Conservation (phyloP, 495 filamentous ascomycete species). For the Podospora pseudopauciseta region DNA sequence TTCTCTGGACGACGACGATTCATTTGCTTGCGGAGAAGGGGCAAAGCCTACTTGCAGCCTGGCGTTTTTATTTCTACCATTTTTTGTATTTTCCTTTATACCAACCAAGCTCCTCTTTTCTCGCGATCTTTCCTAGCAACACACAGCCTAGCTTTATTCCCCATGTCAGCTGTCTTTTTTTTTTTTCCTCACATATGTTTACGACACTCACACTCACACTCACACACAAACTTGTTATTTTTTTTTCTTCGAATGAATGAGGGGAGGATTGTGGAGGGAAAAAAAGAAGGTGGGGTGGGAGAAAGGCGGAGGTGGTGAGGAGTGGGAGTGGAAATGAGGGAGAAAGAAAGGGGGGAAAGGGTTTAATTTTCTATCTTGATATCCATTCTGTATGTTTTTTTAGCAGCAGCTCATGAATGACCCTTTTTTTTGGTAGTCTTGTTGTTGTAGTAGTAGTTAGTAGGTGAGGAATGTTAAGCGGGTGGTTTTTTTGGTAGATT, state of each 20-base stretch:
- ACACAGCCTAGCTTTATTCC: not conserved
- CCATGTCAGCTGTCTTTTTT: not conserved
- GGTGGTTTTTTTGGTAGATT: not conserved
- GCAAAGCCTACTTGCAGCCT: not conserved
- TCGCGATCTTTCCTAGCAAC: not conserved
- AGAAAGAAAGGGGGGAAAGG: not conserved
- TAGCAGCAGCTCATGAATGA: not conserved
- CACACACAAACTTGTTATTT: not conserved
- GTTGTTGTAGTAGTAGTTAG: too few species aligned
- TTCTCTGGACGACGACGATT: not conserved
- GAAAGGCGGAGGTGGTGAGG: too few species aligned
- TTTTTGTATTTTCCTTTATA: not conserved
- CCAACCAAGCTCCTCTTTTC: not conserved
- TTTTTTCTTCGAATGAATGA: not conserved
- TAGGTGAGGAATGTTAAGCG: not conserved
- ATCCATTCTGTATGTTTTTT: not conserved
- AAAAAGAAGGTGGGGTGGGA: not conserved
- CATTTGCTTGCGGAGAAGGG: not conserved
- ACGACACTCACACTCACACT: not conserved
- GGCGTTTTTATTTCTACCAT: not conserved
- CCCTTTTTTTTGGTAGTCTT: not conserved
- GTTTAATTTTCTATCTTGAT: not conserved
- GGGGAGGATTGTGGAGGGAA: not conserved
- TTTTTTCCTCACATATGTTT: too few species aligned
- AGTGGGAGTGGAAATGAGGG: not conserved